These are phyloP conservation scores for Cordyceps javanica DNA, from an alignment of 2,329 filamentous ascomycete genomes.

Conservation along the genomic window DNA sequence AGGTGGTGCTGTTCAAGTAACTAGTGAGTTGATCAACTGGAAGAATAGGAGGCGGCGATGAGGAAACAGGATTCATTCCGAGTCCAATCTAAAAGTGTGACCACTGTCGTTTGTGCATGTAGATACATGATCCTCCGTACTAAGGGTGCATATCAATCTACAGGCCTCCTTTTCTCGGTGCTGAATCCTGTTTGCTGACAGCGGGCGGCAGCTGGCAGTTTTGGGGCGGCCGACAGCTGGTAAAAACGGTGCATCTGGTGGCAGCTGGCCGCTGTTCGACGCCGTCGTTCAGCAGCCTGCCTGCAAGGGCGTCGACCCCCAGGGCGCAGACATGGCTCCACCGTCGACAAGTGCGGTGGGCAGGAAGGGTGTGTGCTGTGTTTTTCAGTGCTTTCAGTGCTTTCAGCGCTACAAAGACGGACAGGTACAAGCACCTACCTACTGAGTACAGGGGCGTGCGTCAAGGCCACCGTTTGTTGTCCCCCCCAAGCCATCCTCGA, in stretches of 20 bases:
- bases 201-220: neutral
- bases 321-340: conserved; percentile 5
- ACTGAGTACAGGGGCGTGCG: neutral
- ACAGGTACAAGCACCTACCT: neutral
- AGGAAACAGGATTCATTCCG: neutral
- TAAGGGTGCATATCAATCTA: neutral
- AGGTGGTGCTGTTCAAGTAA: too few relatives aligned
- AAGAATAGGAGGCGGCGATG: neutral
- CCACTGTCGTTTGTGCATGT: neutral
- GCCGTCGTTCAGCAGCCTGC: neutral
- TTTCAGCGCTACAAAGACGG: neutral
- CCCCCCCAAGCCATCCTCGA: too few relatives aligned
- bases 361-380: neutral
- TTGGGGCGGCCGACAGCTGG: too few relatives aligned
- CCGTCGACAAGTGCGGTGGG: conserved; percentile 6
- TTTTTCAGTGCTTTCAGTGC: neutral
- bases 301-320: neutral
- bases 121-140: neutral
- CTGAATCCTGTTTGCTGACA: neutral
- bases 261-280: neutral
- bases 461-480: neutral
- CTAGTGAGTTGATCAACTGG: neutral
- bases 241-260: too few relatives aligned
- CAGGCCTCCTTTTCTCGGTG: neutral
- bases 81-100: neutral